Evolutionary conservation across 352 stramenopile species (phyloP), one percentile per base, ranked within the genome.

Genomic region (Achlya hypogyna): DNA sequence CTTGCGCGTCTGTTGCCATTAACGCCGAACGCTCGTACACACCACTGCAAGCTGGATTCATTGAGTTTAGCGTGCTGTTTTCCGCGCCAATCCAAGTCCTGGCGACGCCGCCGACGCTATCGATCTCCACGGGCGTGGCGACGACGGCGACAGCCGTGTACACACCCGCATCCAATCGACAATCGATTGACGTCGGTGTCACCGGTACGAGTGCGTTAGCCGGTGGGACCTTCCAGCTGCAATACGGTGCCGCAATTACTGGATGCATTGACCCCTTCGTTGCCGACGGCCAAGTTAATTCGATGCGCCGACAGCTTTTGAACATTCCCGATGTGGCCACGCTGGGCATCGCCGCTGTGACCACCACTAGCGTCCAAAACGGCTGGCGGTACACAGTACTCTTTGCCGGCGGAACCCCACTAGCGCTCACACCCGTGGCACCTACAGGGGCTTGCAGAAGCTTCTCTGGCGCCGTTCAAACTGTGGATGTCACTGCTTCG

Each of bases 101-200:
- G 2, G 71, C 62, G 8, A 76, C 74, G 20, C 66, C 45, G 0
- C 73, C 80, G 0, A 77, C 60, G 25, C 63, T 91, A 12, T 64
- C 58, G 5, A 60, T 91, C 8, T 70, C 86, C 27, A 82, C 73
- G 1, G 80, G 78, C 9, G 9, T 73, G 12, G 38, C 2, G n/a
- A 45, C 38, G 2, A 45, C 38, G 6, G 38, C 38, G n/a, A 35
- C 70, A 0, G 83, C 81, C 0, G 43, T 52, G 0, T 89, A 84
- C 53, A 85, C 74, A 0, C 69, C 73, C 3, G 75, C 78, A 45
- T 77, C 78, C 5, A 71, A 77, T 0, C 23, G 80, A 0, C 72
- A 81, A n/a, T 70, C 83, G 51, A 88, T 91, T 65, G 81, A 91
- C 32, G 77, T 91, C 0, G 81, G 78, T 1, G 68, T 81, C 0